These are phyloP conservation scores for Azolla pinnata DNA, from an alignment of 75 land plant genomes.

Conservation along the genomic window DNA sequence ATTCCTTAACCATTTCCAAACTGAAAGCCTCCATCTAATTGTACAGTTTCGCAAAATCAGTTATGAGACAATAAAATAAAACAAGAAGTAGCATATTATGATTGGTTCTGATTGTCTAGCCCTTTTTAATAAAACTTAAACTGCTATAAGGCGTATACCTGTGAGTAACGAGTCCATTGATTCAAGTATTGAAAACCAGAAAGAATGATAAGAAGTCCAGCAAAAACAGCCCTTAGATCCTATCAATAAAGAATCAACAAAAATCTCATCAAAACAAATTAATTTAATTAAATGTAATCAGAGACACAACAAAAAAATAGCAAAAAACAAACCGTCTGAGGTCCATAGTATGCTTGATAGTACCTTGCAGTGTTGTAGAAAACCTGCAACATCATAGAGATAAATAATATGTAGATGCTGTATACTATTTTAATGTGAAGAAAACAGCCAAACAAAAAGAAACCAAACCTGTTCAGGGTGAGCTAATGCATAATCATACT, in stretches of 20 bases:
- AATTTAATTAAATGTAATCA: neutral
- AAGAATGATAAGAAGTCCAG: constrained; percentile 68
- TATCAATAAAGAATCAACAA: constrained; percentile 11
- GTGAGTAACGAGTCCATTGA: constrained; percentile 67
- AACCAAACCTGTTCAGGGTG: constrained; percentile 92
- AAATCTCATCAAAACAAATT: neutral
- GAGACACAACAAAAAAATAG: neutral
- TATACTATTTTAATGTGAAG: neutral
- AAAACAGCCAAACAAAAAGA: neutral
- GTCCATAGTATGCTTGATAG: constrained; percentile 93
- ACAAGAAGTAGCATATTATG: no score
- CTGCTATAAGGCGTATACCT: no score
- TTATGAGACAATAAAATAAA: no score
- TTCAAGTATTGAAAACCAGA: constrained; percentile 90
- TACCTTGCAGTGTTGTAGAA: constrained; percentile 94
- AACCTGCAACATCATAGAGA: constrained; percentile 34
- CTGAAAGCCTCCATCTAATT: no score
- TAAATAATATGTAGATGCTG: neutral
- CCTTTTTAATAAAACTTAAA: no score
- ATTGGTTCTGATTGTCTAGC: no score
- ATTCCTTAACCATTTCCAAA: no score
- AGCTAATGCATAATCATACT: constrained; percentile 97
- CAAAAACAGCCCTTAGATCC: constrained; percentile 86
- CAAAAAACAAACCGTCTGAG: constrained; percentile 70
- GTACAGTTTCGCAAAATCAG: no score